These are phyloP conservation scores for Tilletia setariae DNA, from an alignment of 1,284 basidiomycete genomes.

Conservation along the genomic window DNA sequence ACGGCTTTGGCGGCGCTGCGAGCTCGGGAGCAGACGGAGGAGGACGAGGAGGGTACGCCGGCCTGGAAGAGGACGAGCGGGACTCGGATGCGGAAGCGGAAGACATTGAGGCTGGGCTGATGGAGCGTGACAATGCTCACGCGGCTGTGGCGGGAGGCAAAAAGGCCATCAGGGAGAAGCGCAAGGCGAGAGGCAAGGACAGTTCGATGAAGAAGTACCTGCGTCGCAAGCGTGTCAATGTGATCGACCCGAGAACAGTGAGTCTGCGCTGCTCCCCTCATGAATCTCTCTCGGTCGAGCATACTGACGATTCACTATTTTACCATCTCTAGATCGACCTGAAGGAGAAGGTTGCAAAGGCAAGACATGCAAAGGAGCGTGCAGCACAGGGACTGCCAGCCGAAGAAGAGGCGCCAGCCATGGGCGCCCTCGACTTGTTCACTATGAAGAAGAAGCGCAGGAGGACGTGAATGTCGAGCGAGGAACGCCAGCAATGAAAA, in stretches of 20 bases:
- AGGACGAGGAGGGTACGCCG: not conserved
- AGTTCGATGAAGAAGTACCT: slow-evolving; percentile 44
- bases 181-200: slow-evolving; percentile 46
- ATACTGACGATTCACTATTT: not conserved
- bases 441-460: slow-evolving; percentile 12
- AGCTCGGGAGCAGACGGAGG: slow-evolving; percentile 3
- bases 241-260: slow-evolving; percentile 43
- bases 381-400: not conserved
- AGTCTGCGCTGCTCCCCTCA: not conserved
- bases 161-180: slow-evolving; percentile 39
- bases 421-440: slow-evolving; percentile 13
- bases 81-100: slow-evolving; percentile 16
- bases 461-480: slow-evolving; percentile 1
- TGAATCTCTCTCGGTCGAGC: not conserved
- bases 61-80: slow-evolving; percentile 13
- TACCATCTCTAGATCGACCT: slow-evolving; percentile 24
- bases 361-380: slow-evolving; percentile 7
- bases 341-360: slow-evolving; percentile 30
- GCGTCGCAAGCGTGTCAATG: slow-evolving; percentile 49
- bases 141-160: slow-evolving; percentile 23
- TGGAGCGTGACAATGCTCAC: slow-evolving; percentile 18
- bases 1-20: slow-evolving; percentile 14
- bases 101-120: slow-evolving; percentile 17
- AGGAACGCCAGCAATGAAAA: too few relatives aligned
- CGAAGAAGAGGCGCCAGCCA: not conserved